Conservation (phyloP, 805 yeast species). For the Wickerhamiella dianesei region DNA sequence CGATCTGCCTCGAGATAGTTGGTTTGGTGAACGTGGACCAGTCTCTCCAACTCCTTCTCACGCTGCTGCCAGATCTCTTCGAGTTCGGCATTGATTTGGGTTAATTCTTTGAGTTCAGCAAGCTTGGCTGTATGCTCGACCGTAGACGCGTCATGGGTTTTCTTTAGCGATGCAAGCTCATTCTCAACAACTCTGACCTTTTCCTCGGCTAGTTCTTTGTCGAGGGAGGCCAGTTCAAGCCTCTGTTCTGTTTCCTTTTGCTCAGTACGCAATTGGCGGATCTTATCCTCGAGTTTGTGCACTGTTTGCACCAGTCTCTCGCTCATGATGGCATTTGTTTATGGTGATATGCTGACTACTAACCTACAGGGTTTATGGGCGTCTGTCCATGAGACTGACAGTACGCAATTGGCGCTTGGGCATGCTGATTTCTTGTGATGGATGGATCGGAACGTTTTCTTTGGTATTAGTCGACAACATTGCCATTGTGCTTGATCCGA, state of each 20-base stretch:
- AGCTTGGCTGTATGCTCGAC: not conserved
- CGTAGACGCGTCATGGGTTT: not conserved
- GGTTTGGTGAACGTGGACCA: not conserved
- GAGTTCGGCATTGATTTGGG: slow-evolving; percentile 6
- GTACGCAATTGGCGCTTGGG: slow-evolving; percentile 20
- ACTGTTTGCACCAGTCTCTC: slow-evolving; percentile 7
- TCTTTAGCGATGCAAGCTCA: slow-evolving; percentile 17
- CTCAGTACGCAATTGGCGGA: slow-evolving; percentile 17
- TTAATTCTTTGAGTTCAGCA: slow-evolving; percentile 10
- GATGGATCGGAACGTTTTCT: slow-evolving; percentile 7
- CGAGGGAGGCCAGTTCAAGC: slow-evolving; percentile 25
- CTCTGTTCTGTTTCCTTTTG: slow-evolving; percentile 10
- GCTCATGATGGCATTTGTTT: not conserved
- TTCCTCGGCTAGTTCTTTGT: slow-evolving; percentile 26
- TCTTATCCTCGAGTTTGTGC: slow-evolving; percentile 13
- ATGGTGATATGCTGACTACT: not conserved
- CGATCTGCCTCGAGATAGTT: not conserved
- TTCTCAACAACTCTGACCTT: slow-evolving; percentile 9
- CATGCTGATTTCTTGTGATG: slow-evolving; percentile 6
- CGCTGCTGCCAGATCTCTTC: not conserved
- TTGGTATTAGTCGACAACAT: slow-evolving; percentile 13
- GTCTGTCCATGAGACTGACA: slow-evolving; percentile 10
- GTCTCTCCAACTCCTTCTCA: not conserved
- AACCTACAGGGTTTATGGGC: not conserved
- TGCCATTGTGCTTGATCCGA: slow-evolving; percentile 17